Evolutionary conservation across 768 basidiomycete genomes (phyloP).

Genomic region (Rhizopogon rudus): DNA sequence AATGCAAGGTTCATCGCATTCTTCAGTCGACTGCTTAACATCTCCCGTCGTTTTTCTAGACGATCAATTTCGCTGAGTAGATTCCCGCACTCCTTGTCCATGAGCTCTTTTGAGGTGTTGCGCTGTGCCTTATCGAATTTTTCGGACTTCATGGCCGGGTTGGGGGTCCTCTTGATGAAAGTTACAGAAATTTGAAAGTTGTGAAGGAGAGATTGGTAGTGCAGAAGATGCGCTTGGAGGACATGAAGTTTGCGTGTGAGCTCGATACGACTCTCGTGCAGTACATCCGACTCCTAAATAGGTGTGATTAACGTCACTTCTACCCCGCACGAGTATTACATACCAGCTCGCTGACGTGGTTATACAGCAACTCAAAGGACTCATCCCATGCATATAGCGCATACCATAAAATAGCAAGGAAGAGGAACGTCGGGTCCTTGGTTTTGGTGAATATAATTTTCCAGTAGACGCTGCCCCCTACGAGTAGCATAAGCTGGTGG

Average conservation of each 20-base stretch:
- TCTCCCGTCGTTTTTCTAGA: constrained; percentile 30
- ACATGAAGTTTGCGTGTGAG: constrained; percentile 52
- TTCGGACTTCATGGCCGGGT: constrained; percentile 39
- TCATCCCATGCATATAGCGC: constrained; percentile 62
- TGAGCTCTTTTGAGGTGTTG: constrained; percentile 22
- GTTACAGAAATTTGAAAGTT: constrained; percentile 49
- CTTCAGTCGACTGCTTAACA: constrained; percentile 25
- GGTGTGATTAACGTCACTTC: neutral
- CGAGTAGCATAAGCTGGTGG: constrained; percentile 23
- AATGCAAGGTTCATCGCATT: constrained; percentile 40
- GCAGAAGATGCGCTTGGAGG: constrained; percentile 53
- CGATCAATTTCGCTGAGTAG: constrained; percentile 46
- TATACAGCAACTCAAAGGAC: constrained; percentile 45
- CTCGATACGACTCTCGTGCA: constrained; percentile 33
- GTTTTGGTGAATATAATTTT: constrained; percentile 16
- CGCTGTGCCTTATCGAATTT: constrained; percentile 10
- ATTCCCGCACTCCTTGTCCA: constrained; percentile 44
- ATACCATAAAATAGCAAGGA: constrained; percentile 54
- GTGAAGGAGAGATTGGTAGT: constrained; percentile 47
- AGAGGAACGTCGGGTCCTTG: constrained; percentile 50
- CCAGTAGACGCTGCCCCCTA: constrained; percentile 29
- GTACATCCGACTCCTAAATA: constrained; percentile 40
- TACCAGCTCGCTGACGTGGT: constrained; percentile 47
- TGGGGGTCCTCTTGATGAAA: constrained; percentile 43
- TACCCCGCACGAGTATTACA: constrained; percentile 8